Base-by-base conservation (phyloP, 768 basidiomycete species). In the Phylloporus arenicola region DNA sequence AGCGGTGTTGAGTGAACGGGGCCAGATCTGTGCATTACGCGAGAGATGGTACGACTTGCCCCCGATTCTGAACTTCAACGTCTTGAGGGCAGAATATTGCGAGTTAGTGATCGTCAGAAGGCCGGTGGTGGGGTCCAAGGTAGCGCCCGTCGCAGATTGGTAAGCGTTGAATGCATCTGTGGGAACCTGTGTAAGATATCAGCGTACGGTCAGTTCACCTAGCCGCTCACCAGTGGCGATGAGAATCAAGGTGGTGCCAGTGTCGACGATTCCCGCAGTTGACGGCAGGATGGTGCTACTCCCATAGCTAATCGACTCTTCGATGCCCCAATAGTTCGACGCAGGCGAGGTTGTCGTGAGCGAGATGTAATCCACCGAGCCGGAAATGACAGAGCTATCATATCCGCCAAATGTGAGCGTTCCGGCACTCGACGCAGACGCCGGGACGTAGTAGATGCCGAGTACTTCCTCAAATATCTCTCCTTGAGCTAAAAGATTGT, bases 401-500 rank as follows among this genome's bases (percentile, higher is more conserved):
- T 47, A 48, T 7, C 51, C 57, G 17, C 64, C 65, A 48, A 64
- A 67, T 17, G 60, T 60, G 24, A 65, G 54, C 47, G 60, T 43
- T 27, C 64, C 45, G 8, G 51, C 54, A 29, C 61, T 59, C 19
- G 25, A 25, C 25, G 53, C 19, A 22, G 56, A 24, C 24, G 55
- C 30, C 7, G 64, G 62, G 40, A 51, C 59, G 56, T 66, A 70
- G 34, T 62, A 69, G 16, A 71, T 55, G 8, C 64, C 65, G 45
- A 71, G 49, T 6, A 63, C 52, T 17, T 60, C 48, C 7, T 52
- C 39, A n/a, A 31, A 40, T 45, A 70, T 70, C 10, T 51, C 44
- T n/a, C 66, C 63, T 47, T 67, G 62, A 19, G 41, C 43, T 51
- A 56, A 62, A 6, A 70, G 63, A 51, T 64, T 69, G 58, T 71